Evolutionary conservation across 2,329 filamentous ascomycete genomes (phyloP).

Genomic region (Ampelomyces quisqualis): DNA sequence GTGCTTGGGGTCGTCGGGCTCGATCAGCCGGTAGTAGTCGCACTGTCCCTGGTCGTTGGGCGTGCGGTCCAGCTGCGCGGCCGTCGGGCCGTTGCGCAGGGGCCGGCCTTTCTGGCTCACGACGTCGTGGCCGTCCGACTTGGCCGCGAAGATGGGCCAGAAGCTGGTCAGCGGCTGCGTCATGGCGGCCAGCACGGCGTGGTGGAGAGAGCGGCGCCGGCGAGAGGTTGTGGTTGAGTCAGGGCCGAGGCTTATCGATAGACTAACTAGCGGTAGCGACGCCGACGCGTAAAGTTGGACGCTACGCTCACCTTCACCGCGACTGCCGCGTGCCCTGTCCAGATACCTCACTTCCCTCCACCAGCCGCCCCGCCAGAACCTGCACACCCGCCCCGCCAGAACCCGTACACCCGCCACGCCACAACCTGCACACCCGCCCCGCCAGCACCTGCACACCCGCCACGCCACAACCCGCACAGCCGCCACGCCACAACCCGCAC

Average conservation of each 20-base stretch:
- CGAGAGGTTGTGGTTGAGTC: background rate
- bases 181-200: constrained; percentile 23
- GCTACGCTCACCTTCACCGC: background rate
- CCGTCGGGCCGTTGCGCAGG: constrained; percentile 55
- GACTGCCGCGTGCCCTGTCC: background rate
- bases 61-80: constrained; percentile 54
- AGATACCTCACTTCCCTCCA: too few relatives aligned
- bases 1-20: constrained; percentile 54
- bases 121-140: constrained; percentile 53
- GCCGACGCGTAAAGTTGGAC: background rate
- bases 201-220: background rate
- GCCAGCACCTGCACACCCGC: too few relatives aligned
- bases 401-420: too few relatives aligned
- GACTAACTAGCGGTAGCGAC: background rate
- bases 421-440: too few relatives aligned
- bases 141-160: constrained; percentile 50
- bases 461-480: too few relatives aligned
- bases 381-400: too few relatives aligned
- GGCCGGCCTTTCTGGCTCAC: constrained; percentile 52
- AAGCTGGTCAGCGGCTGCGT: constrained; percentile 47
- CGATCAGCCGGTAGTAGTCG: constrained; percentile 57
- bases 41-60: constrained; percentile 56
- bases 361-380: too few relatives aligned
- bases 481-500: too few relatives aligned
- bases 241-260: background rate